A percentile compares a stretch with the other conserved stretches of the same genome.
These are phyloP conservation scores for Mercurialis annua DNA, from an alignment of 345 rosid genomes.

Conservation along the genomic window DNA sequence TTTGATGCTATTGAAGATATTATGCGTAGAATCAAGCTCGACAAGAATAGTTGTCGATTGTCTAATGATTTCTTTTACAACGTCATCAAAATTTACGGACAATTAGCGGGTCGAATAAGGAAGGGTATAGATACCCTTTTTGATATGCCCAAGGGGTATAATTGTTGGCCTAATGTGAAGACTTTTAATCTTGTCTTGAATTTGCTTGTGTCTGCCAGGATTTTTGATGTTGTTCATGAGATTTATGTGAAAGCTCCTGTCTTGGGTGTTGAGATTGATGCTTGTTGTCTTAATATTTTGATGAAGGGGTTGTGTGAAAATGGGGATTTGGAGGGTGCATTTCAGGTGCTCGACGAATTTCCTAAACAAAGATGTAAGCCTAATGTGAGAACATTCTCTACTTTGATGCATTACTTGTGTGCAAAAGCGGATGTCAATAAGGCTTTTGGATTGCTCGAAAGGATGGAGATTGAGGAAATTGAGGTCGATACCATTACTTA, in stretches of 20 bases:
- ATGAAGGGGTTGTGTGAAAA: constrained; percentile 71
- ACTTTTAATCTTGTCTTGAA: constrained; percentile 69
- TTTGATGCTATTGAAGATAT: constrained; percentile 66
- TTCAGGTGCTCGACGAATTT: constrained; percentile 89
- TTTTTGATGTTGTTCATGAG: constrained; percentile 55
- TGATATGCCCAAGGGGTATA: constrained; percentile 58
- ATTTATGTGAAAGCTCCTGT: constrained; percentile 56
- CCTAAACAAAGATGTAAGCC: constrained; percentile 67
- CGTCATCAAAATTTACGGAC: constrained; percentile 67
- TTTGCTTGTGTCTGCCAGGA: constrained; percentile 64
- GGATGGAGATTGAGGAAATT: constrained; percentile 70
- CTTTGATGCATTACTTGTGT: constrained; percentile 68
- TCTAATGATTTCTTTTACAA: constrained; percentile 74
- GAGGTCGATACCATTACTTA: constrained; percentile 68
- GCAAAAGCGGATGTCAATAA: constrained; percentile 50
- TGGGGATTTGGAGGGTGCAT: constrained; percentile 61
- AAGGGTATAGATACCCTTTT: constrained; percentile 57
- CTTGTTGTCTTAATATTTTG: constrained; percentile 76
- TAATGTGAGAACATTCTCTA: constrained; percentile 69
- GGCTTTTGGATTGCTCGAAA: constrained; percentile 57
- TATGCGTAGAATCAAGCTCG: constrained; percentile 41
- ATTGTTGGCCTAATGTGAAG: constrained; percentile 68
- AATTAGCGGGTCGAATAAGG: constrained; percentile 55
- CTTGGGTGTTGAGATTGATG: constrained; percentile 76
- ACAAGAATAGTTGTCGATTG: constrained; percentile 47